phyloP scores from a whole-genome alignment of 2,329 filamentous ascomycete genomes.

The Penicillium brasilianum region DNA sequence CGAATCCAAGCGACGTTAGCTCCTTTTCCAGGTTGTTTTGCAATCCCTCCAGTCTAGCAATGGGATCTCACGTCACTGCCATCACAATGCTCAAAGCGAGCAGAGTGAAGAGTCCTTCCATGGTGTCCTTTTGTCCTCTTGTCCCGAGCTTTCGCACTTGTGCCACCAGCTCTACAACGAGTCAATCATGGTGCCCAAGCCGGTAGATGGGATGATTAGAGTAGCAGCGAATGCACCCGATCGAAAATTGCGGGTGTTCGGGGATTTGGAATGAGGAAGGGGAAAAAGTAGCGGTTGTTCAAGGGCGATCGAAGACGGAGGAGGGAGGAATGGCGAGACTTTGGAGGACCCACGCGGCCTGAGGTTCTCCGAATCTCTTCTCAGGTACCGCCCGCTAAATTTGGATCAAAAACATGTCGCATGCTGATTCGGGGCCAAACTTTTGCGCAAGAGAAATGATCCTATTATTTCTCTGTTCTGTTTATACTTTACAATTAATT shows the following conservation, averaged over 20 bases:
- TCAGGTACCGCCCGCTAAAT: conserved; percentile 29
- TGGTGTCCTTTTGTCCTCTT: conserved; percentile 44
- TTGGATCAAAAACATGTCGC: conserved; percentile 24
- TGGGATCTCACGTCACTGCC: conserved; percentile 62
- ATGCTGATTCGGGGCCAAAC: not conserved
- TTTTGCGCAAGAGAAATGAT: not conserved
- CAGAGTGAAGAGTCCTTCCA: conserved; percentile 69
- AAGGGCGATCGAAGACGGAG: conserved; percentile 2
- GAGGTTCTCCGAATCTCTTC: conserved; percentile 4
- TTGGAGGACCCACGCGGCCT: conserved; percentile 24
- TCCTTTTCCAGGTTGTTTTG: not conserved
- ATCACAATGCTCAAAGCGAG: conserved; percentile 69
- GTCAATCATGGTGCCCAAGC: conserved; percentile 36
- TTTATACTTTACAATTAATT: no score
- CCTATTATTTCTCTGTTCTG: not conserved
- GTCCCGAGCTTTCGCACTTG: conserved; percentile 32
- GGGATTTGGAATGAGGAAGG: conserved; percentile 13
- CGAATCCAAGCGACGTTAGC: conserved; percentile 11
- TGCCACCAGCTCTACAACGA: conserved; percentile 33
- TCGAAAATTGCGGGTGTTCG: not conserved
- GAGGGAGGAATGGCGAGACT: conserved; percentile 2
- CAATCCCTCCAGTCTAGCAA: not conserved
- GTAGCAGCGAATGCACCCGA: not conserved
- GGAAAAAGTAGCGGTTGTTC: conserved; percentile 9
- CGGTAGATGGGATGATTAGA: not conserved